Evolutionary conservation across 768 basidiomycete species (phyloP), one percentile per base, ranked within the genome.

Genomic region (Infundibulicybe gibba): DNA sequence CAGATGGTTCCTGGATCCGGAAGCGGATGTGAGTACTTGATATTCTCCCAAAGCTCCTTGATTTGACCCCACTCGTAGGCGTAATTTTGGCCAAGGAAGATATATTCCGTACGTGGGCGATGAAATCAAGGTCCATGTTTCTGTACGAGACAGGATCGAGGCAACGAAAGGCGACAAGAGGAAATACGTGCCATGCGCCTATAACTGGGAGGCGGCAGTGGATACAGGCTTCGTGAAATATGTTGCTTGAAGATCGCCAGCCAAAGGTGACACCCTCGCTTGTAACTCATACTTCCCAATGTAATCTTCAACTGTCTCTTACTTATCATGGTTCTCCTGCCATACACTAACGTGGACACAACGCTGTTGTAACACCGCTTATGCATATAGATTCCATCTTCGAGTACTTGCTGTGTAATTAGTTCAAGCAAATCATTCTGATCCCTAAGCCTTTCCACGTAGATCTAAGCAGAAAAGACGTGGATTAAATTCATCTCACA

Each of bases 1-100:
- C 42, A 3, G 49, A 54, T 15, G 61, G 61, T n/a, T 41, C 44
- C 12, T 62, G 61, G 61, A 40, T 56, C 12, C 54, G 59, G 8
- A 52, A 48, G 41, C 45, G 61, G 45, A 56, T 54, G 61, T 63
- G 44, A 50, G 53, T 35, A 11, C 25, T 10, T n/a, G n/a, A 19
- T 19, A 11, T 5, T 10, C 34, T 32, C 14, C 15, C 38, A 2
- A 11, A 20, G 16, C 17, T 37, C 38, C 16, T 2, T 30, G n/a
- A 35, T 32, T 19, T 12, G 14, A 13, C 32, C 32, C 11, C 1
- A 13, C 20, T 34, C 32, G 19, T 38, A 63, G 61, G 57, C 56
- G 57, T 20, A 63, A 63, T 39, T 54, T 61, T 37, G 61, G 61
- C 2, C 56, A 52, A 47, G 61, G 61, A n/a, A 49, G 61, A 13